A percentile compares a stretch with the other conserved stretches of the same genome.
Evolutionary conservation across 345 rosid species (phyloP).

Genomic region (Lepidium didymum): DNA sequence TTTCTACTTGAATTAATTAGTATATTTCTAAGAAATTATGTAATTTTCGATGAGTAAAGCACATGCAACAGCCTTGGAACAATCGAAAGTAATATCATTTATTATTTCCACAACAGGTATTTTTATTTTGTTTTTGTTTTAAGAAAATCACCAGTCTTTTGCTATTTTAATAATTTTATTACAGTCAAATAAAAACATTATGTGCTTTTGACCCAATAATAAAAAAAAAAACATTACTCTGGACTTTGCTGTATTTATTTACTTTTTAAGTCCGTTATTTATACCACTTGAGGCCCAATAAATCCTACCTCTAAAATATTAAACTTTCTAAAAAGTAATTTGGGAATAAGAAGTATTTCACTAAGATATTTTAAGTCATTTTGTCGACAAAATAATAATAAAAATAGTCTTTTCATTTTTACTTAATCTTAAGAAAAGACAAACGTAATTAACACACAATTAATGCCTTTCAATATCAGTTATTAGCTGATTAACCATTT

Average conservation of each 20-base stretch:
- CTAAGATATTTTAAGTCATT: no score
- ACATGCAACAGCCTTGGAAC: slow-evolving; percentile 27
- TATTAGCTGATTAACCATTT: slow-evolving; percentile 11
- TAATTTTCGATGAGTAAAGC: neutral
- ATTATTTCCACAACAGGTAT: slow-evolving; percentile 4
- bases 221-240: neutral
- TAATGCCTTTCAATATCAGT: neutral
- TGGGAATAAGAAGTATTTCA: no score
- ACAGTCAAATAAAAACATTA: no score
- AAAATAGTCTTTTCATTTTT: no score
- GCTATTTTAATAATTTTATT: neutral
- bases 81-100: slow-evolving; percentile 15
- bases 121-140: neutral
- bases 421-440: neutral
- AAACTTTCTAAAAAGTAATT: no score
- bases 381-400: no score
- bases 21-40: neutral
- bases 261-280: neutral
- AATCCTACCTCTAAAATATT: neutral
- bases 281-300: neutral
- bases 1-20: neutral
- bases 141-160: neutral
- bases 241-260: neutral
- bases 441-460: slow-evolving; percentile 9
- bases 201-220: no score